Conservation (phyloP, 177 flowering plant genomes). For the Vitis hybrid region DNA sequence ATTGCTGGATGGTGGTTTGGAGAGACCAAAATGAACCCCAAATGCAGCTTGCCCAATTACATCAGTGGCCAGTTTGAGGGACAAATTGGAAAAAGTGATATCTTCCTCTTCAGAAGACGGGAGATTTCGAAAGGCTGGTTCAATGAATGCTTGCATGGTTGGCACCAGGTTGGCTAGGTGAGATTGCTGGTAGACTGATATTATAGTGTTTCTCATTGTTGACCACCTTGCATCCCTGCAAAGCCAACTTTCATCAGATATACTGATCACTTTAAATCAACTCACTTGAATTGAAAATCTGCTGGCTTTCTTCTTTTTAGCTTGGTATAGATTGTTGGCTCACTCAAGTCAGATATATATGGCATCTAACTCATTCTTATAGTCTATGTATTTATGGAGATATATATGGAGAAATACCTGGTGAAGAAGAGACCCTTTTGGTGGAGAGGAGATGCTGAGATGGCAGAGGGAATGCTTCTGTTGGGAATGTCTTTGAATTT, state of each 20-base stretch:
- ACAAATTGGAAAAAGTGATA: constrained; percentile 59
- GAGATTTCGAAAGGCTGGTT: constrained; percentile 55
- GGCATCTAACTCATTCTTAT: no score
- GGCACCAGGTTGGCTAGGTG: constrained; percentile 74
- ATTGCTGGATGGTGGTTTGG: constrained; percentile 35
- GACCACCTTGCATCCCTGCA: constrained; percentile 87
- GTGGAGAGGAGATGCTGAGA: constrained; percentile 90
- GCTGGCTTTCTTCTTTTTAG: no score
- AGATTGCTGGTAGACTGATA: constrained; percentile 87
- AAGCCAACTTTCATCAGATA: neutral
- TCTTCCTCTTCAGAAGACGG: constrained; percentile 34
- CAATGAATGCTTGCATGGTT: constrained; percentile 73
- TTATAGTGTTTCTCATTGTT: constrained; percentile 80
- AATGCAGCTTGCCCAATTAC: constrained; percentile 89
- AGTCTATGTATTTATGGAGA: no score
- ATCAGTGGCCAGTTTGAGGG: constrained; percentile 79
- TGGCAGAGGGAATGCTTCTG: constrained; percentile 95
- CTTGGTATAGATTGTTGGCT: no score
- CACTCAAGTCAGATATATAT: no score
- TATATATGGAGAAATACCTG: constrained; percentile 39
- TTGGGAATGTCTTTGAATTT: constrained; percentile 83
- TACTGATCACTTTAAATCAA: no score
- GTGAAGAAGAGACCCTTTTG: constrained; percentile 92
- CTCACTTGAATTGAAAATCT: no score
- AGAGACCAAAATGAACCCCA: constrained; percentile 83